Base-by-base conservation (phyloP, 495 filamentous ascomycete genomes). In the Terfezia claveryi region DNA sequence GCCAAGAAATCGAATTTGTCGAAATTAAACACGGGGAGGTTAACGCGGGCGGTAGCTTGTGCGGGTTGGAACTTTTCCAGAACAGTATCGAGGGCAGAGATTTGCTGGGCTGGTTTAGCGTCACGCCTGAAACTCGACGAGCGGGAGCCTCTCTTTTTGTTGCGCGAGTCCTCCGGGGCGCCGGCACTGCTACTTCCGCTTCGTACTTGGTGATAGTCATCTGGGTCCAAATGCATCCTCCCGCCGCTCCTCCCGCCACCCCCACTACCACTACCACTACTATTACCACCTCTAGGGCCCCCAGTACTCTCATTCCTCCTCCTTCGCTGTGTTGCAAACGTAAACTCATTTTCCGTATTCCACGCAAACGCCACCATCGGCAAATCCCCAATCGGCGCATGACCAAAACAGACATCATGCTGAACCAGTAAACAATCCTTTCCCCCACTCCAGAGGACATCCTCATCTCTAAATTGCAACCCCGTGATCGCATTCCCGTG, bases 381-480 rank as follows among this genome's bases (percentile, higher is more conserved):
- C 11, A 85, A 69, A 37, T 75, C 71, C 61, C 87, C 83, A 52
- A 87, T 75, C n/a, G 84, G 77, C 62, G 85, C 81, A 17, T 81
- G 77, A 8, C 83, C 78, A 70, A 82, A 91, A 23, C 83, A 78
- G 38, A 94, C 73, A 66, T 98, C 89, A 51, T 83, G 86, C 66
- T 98, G 91, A 17, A 80, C 79, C 62, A 98, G 94, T 6, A 77
- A 72, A 20, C 85, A 85, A 41, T 86, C 82, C 38, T 80, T 80
- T 7, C 87, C 87, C 44, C 85, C 87, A 16, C 84, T 88, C 89
- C 91, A 98, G 32, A 98, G 69, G 4, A 93, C 72, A 62, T 94
- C 84, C 62, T 87, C 81, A 46, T 86, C 83, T 63, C 81, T 85
- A 92, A 92, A 98, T 32, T 93, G 74, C 53, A 96, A 68, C 55